A percentile compares a stretch with the other conserved stretches of the same genome.
Evolutionary conservation across 2,329 filamentous ascomycete genomes (phyloP).

Genomic region (Apiospora saccharicola): DNA sequence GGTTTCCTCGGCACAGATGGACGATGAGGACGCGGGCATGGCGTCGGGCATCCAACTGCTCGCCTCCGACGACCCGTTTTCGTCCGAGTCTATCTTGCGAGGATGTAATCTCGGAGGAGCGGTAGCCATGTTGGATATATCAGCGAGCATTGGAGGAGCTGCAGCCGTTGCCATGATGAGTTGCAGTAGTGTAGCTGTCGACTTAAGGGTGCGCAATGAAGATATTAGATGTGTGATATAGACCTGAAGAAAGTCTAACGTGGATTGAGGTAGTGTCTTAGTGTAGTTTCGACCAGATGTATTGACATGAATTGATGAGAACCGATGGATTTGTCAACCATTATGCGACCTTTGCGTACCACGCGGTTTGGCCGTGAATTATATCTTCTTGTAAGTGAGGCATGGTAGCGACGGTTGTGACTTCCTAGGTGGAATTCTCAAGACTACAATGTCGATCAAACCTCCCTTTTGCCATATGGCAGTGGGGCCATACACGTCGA

Average conservation of each 20-base stretch:
- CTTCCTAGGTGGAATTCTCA: not conserved
- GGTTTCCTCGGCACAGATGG: not conserved
- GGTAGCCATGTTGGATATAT: not conserved
- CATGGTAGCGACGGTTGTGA: not conserved
- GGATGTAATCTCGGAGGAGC: not conserved
- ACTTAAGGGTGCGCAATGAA: not conserved
- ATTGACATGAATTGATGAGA: not conserved
- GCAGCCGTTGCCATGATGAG: not conserved
- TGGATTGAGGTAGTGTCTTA: not conserved
- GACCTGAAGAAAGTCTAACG: not conserved
- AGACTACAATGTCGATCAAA: not conserved
- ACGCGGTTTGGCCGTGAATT: no score
- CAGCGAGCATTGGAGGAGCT: not conserved
- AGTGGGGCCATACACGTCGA: no score
- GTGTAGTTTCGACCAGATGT: not conserved
- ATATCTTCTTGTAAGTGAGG: not conserved
- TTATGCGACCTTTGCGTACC: not conserved
- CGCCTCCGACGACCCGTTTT: not conserved
- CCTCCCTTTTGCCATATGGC: not conserved
- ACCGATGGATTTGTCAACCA: not conserved
- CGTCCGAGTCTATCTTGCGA: not conserved
- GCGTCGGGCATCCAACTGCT: not conserved
- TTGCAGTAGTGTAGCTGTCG: not conserved
- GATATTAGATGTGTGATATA: slow-evolving; percentile 3
- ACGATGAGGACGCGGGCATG: not conserved